Evolutionary conservation across 371 early-diverging fungal species (phyloP), one percentile per base, ranked within the genome.

Genomic region (Saksenaea oblongispora): DNA sequence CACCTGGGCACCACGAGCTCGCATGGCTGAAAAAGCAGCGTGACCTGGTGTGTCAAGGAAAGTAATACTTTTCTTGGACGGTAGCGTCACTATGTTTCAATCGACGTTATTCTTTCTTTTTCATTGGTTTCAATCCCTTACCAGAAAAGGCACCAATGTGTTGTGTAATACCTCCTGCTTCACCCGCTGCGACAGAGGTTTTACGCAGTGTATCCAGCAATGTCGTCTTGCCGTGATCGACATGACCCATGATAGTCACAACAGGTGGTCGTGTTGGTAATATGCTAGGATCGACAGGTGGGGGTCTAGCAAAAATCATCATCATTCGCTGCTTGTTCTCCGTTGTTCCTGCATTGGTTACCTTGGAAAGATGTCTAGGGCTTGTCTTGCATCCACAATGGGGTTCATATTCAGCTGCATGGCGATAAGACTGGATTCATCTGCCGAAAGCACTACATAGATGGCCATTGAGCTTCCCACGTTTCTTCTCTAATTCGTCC

Each of bases 201-300:
- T 94, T 93, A 39, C 97, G 89, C 35, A 97, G 81, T 0, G 94
- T 82, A 72, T 99, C 99, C 64, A 99, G 78, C 22, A 99, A 79
- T 0, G 99, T 98, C 1, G 98, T 98, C 70, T 98, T 98, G 31
- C 98, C 98, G 70, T 97, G 98, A 75, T 98, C 97, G 31, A 97
- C 95, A 66, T 98, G 98, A 14, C 99, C 99, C 94, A 99, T 93
- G 65, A 99, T 95, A 7, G 97, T 96, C 22, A 97, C 95, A 17
- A 97, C 91, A 7, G 98, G 98, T 1, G 97, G 94, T 39, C 97
- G 85, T 8, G 73, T 63, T 18, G 91, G 91, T 61, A 89, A 87
- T 13, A 70, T 63, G 1, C 88, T 84, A 83, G 88, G 86, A 61
- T 93, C 93, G 26, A 79, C 85, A 0, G 93, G 91, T 51, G 73